These are phyloP conservation scores for Polytrichum formosum DNA, from an alignment of 225 moss, liverwort and hornwort species.

Conservation along the genomic window DNA sequence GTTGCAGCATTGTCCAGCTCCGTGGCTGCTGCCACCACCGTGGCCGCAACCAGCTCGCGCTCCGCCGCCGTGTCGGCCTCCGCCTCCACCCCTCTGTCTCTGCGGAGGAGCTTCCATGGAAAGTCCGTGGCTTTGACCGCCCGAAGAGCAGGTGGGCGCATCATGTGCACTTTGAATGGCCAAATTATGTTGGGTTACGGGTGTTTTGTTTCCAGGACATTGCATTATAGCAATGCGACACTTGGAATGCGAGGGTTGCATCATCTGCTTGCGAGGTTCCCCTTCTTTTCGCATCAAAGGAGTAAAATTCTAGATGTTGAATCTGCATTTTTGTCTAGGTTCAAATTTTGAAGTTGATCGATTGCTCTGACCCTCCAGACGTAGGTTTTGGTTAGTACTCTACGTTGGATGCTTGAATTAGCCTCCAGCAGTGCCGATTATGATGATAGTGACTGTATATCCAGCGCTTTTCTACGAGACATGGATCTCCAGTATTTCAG, in stretches of 20 bases:
- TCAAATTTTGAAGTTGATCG: no score
- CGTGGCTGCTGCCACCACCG: conserved; percentile 20
- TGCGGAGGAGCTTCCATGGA: conserved; percentile 49
- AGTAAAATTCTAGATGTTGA: not conserved
- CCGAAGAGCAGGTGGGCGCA: conserved; percentile 40
- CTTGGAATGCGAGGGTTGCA: not conserved
- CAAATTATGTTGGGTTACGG: not conserved
- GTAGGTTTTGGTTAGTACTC: no score
- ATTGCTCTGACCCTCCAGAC: no score
- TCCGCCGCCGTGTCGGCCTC: conserved; percentile 23
- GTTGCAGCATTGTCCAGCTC: conserved; percentile 64
- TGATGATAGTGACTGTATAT: no score
- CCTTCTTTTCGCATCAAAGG: not conserved
- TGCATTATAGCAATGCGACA: not conserved
- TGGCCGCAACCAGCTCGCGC: conserved; percentile 23
- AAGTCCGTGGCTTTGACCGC: conserved; percentile 48
- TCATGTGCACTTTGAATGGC: not conserved
- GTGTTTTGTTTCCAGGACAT: not conserved
- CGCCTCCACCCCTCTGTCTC: conserved; percentile 18
- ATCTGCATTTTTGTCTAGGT: not conserved
- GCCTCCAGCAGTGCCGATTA: no score
- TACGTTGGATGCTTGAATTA: no score
- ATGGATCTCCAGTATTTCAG: no score
- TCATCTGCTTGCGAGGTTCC: not conserved
- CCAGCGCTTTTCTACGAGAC: no score